These are phyloP conservation scores for Pseudocercospora fuligena DNA, from an alignment of 2,329 filamentous ascomycete species.

Conservation along the genomic window DNA sequence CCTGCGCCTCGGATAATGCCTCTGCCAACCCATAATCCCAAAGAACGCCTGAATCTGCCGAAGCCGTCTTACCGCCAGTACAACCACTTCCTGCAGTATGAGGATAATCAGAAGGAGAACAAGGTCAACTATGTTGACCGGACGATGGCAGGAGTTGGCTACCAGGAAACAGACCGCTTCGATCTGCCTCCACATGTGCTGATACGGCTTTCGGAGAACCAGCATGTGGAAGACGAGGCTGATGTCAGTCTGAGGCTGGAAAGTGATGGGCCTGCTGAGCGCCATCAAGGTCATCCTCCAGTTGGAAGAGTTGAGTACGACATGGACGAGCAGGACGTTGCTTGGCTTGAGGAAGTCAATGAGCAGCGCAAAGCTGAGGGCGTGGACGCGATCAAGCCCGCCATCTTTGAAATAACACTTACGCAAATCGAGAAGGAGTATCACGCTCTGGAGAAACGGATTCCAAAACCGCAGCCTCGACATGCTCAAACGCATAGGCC, in stretches of 20 bases:
- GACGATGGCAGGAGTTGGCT: conserved; percentile 93
- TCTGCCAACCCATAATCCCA: conserved; percentile 78
- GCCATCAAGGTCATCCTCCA: conserved; percentile 53
- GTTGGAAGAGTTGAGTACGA: conserved; percentile 94
- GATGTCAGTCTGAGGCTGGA: conserved; percentile 56
- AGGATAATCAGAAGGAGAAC: conserved; percentile 83
- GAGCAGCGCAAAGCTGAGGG: conserved; percentile 72
- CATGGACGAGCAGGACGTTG: conserved; percentile 99
- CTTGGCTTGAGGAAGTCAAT: conserved; percentile 90
- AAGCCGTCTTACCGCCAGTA: conserved; percentile 75
- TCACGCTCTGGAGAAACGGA: conserved; percentile 93
- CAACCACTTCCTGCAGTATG: conserved; percentile 79
- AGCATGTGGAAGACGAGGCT: conserved; percentile 67
- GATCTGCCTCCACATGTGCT: conserved; percentile 75
- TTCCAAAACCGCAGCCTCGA: conserved; percentile 95
- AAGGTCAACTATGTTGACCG: conserved; percentile 87
- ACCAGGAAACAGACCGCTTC: conserved; percentile 92
- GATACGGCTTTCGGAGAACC: conserved; percentile 65
- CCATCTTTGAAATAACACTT: conserved; percentile 96
- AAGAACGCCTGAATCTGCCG: conserved; percentile 78
- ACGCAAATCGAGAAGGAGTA: conserved; percentile 99
- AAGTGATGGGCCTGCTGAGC: conserved; percentile 61
- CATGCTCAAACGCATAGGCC: conserved; percentile 93
- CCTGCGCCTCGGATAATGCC: conserved; percentile 71
- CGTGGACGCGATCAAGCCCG: conserved; percentile 83